A percentile compares a stretch with the other conserved stretches of the same genome.
These are phyloP conservation scores for Cyberlindnera subsufficiens DNA, from an alignment of 805 yeast genomes.

Conservation along the genomic window DNA sequence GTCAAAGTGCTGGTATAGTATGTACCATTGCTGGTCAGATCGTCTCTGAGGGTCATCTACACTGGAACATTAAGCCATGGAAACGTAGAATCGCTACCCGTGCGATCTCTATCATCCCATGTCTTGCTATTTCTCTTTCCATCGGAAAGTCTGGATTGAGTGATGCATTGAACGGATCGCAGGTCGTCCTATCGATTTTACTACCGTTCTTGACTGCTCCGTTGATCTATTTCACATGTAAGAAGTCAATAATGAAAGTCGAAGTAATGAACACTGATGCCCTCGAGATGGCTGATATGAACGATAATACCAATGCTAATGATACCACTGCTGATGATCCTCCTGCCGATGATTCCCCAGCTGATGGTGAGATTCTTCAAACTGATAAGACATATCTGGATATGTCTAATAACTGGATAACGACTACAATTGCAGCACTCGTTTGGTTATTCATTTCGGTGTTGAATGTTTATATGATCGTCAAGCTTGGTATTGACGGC, in stretches of 20 bases:
- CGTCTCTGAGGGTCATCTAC: constrained; percentile 84
- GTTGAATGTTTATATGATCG: constrained; percentile 63
- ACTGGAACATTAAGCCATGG: constrained; percentile 81
- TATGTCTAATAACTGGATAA: constrained; percentile 59
- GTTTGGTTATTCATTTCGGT: constrained; percentile 70
- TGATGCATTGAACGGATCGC: constrained; percentile 75
- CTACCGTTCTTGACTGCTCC: constrained; percentile 86
- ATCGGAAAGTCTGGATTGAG: constrained; percentile 72
- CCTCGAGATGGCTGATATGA: not conserved
- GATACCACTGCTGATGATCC: not conserved
- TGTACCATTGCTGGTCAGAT: constrained; percentile 93
- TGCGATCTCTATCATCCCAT: constrained; percentile 73
- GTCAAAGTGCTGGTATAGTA: constrained; percentile 87
- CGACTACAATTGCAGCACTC: constrained; percentile 42
- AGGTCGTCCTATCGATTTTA: constrained; percentile 75
- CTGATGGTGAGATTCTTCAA: constrained; percentile 6
- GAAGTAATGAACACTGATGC: constrained; percentile 24
- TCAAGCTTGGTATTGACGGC: constrained; percentile 29
- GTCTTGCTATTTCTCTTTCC: constrained; percentile 62
- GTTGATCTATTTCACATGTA: constrained; percentile 73
- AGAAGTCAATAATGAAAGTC: constrained; percentile 61
- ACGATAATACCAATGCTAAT: not conserved
- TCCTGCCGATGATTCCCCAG: constrained; percentile 10
- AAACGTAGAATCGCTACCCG: constrained; percentile 73
- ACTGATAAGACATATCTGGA: constrained; percentile 26